Percentiles rank a stretch among this genome's conserved stretches.
Evolutionary conservation across 2,329 filamentous ascomycete species (phyloP).

Genomic region (Phaeosphaeriaceae sp.): DNA sequence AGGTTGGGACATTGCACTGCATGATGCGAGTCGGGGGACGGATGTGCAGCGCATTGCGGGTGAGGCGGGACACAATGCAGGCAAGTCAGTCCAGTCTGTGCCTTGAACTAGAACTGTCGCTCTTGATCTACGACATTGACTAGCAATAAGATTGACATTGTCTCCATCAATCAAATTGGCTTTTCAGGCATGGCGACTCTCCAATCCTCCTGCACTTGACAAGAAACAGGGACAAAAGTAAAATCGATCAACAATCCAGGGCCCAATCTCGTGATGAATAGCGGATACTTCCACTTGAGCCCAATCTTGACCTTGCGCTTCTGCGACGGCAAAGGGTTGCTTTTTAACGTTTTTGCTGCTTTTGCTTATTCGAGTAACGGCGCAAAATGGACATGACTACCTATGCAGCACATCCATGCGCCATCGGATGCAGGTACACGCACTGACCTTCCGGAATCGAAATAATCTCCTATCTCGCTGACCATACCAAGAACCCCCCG

Average conservation of each 20-base stretch:
- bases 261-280: not conserved
- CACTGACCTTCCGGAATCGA: not conserved
- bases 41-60: not conserved
- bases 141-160: not conserved
- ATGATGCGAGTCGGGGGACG: not conserved
- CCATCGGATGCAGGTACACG: constrained; percentile 1
- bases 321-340: not conserved
- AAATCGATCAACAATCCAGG: too few relatives aligned
- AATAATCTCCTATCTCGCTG: not conserved
- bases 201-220: too few relatives aligned
- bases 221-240: too few relatives aligned
- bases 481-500: too few relatives aligned
- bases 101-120: not conserved
- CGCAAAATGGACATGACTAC: not conserved
- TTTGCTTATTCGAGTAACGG: not conserved
- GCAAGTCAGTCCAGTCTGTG: not conserved
- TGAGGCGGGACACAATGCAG: not conserved
- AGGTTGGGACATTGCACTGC: not conserved
- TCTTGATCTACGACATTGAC: not conserved
- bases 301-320: not conserved
- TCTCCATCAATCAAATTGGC: not conserved
- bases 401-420: too few relatives aligned
- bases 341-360: not conserved
- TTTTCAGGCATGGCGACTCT: too few relatives aligned
- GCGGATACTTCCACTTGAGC: not conserved